A percentile compares a stretch with the other conserved stretches of the same genome.
phyloP scores from a whole-genome alignment of 2,329 filamentous ascomycete species.

The Spiromastix sp. region DNA sequence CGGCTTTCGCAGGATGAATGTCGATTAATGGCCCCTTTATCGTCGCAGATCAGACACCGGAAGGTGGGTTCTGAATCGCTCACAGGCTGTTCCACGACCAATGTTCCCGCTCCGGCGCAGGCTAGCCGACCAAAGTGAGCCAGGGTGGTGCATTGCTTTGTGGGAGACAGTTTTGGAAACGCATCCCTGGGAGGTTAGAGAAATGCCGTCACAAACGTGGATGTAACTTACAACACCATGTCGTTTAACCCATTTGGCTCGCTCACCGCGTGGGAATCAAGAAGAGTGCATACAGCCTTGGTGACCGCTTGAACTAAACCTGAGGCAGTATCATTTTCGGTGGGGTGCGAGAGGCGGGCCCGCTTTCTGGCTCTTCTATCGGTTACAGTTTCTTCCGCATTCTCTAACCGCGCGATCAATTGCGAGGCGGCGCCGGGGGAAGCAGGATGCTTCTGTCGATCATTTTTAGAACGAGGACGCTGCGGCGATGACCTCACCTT shows the following conservation, averaged over 20 bases:
- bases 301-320: conserved; percentile 23
- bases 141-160: conserved; percentile 43
- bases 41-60: conserved; percentile 29
- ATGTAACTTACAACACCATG: conserved; percentile 38
- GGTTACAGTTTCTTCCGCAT: conserved; percentile 7
- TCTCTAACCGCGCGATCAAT: too few species aligned
- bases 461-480: background rate
- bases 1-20: conserved; percentile 12
- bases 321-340: conserved; percentile 23
- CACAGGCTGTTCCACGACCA: conserved; percentile 24
- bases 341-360: conserved; percentile 22
- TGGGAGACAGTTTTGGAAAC: conserved; percentile 40
- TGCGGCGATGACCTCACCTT: too few species aligned
- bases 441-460: background rate
- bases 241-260: conserved; percentile 32
- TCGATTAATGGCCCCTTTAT: conserved; percentile 10
- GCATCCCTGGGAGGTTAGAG: conserved; percentile 20
- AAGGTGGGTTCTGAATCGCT: conserved; percentile 16
- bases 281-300: conserved; percentile 19
- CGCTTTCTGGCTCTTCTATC: conserved; percentile 23
- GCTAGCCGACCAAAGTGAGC: conserved; percentile 46
- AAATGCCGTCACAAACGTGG: conserved; percentile 3
- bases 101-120: conserved; percentile 44
- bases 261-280: conserved; percentile 24
- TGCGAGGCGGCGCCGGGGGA: background rate